Base-by-base conservation (phyloP, 352 stramenopile species). In the Pythium pyrilobum region DNA sequence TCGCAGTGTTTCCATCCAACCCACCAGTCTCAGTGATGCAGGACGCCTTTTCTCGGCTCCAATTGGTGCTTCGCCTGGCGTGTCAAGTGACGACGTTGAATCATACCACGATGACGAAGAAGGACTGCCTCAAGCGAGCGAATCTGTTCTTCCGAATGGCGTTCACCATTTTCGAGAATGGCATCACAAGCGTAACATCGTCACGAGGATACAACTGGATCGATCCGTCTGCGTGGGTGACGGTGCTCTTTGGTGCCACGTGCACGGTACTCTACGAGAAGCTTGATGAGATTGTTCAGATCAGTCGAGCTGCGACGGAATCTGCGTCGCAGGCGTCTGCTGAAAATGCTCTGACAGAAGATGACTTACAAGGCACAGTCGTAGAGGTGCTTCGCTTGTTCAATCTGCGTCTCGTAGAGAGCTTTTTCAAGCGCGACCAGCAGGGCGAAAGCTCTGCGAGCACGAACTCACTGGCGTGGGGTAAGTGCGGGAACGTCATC, bases 221-320 rank as follows among this genome's bases (percentile, higher is more conserved):
- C 0, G 64, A 81, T 21, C 66, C 70, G 5, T 73, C 72, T 0
- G 69, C 71, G 1, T 92, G 82, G 82, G 57, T 81, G 7, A 76
- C 83, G 36, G 78, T 85, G 12, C 51, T 92, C 1, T 85, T 87
- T 36, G 82, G 77, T 7, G 80, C 82, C 0, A 77, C 70, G 34
- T 91, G 82, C 46, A 89, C 76, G 1, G 74, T 87, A 0, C 50
- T 92, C 8, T 92, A 89, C 37, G 82, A 92, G 34, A 92, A 92
- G 28, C 55, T 92, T 18, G 82, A 92, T 51, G 82, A 92, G 43
- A 66, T 92, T 33, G 80, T 91, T 18, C 74, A 89, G 33, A 59
- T 81, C 23, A 89, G 73, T 59, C 82, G 82, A 7, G 31, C 25
- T 2, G 60, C 71, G 7, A 56, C 23, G 11, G 58, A 65, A n/a